A percentile compares a stretch with the other conserved stretches of the same genome.
phyloP scores from a whole-genome alignment of 1,284 basidiomycete species.

The Cutaneotrichosporon sp. region DNA sequence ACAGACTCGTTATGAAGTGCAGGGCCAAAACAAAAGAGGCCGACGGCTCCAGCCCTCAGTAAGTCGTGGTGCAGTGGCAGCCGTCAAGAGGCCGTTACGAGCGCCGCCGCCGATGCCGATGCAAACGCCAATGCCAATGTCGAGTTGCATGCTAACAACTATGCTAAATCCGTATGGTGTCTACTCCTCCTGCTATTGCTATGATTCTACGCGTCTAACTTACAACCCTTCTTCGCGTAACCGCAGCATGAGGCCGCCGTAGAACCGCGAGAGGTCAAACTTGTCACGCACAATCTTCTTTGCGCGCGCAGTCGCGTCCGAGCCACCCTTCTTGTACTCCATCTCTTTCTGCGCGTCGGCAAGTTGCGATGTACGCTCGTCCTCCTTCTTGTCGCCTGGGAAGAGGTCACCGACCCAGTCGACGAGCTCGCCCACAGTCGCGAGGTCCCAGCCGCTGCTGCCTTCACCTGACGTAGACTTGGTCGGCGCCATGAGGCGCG shows the following conservation, averaged over 20 bases:
- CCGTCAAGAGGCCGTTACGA: no score
- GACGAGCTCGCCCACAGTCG: constrained; percentile 45
- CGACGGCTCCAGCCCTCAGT: no score
- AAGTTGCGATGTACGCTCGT: constrained; percentile 34
- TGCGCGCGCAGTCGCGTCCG: constrained; percentile 16
- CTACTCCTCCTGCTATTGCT: neutral
- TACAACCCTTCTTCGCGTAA: constrained; percentile 45
- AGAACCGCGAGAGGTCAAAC: constrained; percentile 48
- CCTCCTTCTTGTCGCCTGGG: constrained; percentile 28
- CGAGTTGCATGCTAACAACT: no score
- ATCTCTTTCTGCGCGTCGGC: constrained; percentile 40
- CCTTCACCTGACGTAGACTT: neutral
- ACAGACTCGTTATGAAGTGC: no score
- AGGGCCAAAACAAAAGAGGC: no score
- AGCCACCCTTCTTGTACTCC: constrained; percentile 19
- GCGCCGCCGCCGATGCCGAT: no score
- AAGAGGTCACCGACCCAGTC: constrained; percentile 48
- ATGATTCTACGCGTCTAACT: constrained; percentile 4
- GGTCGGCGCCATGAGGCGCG: constrained; percentile 14
- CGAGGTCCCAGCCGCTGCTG: constrained; percentile 34
- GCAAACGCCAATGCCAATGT: no score
- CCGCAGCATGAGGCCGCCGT: constrained; percentile 48
- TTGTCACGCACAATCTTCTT: constrained; percentile 41
- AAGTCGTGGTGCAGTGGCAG: no score
- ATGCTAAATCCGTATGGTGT: no score